These are phyloP conservation scores for Fonsecaea pugnacius DNA, from an alignment of 2,329 filamentous ascomycete genomes.

Conservation along the genomic window DNA sequence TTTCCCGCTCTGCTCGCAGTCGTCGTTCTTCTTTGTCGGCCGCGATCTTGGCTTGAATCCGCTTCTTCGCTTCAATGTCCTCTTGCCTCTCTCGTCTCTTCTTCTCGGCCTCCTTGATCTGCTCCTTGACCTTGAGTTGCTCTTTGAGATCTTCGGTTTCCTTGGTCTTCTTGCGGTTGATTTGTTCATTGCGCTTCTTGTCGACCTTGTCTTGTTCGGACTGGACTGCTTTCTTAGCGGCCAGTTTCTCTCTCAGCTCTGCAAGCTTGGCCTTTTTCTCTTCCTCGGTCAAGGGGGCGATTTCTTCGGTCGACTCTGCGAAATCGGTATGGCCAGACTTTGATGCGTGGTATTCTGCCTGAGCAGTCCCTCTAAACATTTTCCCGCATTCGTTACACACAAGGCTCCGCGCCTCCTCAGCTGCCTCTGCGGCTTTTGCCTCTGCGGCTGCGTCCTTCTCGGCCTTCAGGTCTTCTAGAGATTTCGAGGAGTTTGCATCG, in stretches of 20 bases:
- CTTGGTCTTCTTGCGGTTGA: conserved; percentile 83
- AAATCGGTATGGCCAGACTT: conserved; percentile 94
- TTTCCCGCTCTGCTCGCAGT: conserved; percentile 81
- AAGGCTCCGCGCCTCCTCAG: conserved; percentile 69
- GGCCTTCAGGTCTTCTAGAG: conserved; percentile 76
- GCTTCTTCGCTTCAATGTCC: conserved; percentile 82
- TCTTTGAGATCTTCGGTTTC: conserved; percentile 90
- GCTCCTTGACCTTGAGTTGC: conserved; percentile 82
- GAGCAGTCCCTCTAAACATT: conserved; percentile 77
- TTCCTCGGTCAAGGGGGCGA: conserved; percentile 86
- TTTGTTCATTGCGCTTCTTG: conserved; percentile 81
- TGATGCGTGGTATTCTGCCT: conserved; percentile 86
- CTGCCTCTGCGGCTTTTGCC: conserved; percentile 69
- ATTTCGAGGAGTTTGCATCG: conserved; percentile 85
- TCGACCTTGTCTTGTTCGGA: conserved; percentile 77
- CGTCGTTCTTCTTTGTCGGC: conserved; percentile 90
- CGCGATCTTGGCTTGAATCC: conserved; percentile 91
- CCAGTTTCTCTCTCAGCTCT: conserved; percentile 73
- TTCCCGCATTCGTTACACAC: conserved; percentile 96
- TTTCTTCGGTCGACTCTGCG: conserved; percentile 87
- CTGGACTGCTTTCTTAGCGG: conserved; percentile 71
- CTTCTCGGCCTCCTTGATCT: conserved; percentile 83
- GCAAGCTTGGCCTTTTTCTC: conserved; percentile 81
- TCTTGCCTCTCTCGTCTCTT: conserved; percentile 87
- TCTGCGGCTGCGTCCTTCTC: conserved; percentile 60